Percentiles rank a stretch among this genome's conserved stretches.
phyloP scores from a whole-genome alignment of 2,329 filamentous ascomycete genomes.

The Phaeosphaeriaceae sp. region DNA sequence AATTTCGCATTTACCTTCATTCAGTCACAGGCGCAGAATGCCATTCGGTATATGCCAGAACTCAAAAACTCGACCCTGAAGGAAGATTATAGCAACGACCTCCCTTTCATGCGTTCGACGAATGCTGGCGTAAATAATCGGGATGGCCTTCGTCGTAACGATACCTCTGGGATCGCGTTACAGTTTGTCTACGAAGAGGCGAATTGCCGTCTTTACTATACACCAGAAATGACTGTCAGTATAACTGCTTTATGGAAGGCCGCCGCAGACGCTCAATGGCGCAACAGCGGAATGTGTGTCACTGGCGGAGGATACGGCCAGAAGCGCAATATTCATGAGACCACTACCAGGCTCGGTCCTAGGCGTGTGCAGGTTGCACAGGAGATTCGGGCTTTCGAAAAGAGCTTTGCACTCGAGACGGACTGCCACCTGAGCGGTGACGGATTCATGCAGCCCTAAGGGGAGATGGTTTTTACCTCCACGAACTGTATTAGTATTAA shows the following conservation, averaged over 20 bases:
- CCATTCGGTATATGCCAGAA: conserved; percentile 28
- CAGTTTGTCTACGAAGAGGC: conserved; percentile 51
- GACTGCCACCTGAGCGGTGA: conserved; percentile 33
- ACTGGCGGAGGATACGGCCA: conserved; percentile 23
- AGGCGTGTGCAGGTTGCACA: conserved; percentile 22
- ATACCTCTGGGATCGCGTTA: conserved; percentile 40
- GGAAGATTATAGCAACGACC: conserved; percentile 31
- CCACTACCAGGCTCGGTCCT: conserved; percentile 34
- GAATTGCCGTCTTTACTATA: conserved; percentile 50
- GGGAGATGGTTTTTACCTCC: not conserved
- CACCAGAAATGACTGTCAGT: conserved; percentile 50
- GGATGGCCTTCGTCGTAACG: conserved; percentile 42
- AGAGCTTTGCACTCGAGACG: conserved; percentile 38
- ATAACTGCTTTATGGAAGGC: conserved; percentile 47
- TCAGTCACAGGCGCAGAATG: conserved; percentile 30
- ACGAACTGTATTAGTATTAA: too few species aligned
- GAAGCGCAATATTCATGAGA: conserved; percentile 24
- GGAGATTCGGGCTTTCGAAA: conserved; percentile 32
- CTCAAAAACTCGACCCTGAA: conserved; percentile 35
- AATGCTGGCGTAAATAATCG: conserved; percentile 39
- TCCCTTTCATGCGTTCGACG: conserved; percentile 31
- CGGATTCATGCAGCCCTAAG: conserved; percentile 46
- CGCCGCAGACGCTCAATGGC: conserved; percentile 47
- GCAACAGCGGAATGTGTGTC: conserved; percentile 40
- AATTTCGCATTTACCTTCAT: conserved; percentile 44